These are phyloP conservation scores for Solanum megistacrolobum DNA, from an alignment of 257 asterid species.

Conservation along the genomic window DNA sequence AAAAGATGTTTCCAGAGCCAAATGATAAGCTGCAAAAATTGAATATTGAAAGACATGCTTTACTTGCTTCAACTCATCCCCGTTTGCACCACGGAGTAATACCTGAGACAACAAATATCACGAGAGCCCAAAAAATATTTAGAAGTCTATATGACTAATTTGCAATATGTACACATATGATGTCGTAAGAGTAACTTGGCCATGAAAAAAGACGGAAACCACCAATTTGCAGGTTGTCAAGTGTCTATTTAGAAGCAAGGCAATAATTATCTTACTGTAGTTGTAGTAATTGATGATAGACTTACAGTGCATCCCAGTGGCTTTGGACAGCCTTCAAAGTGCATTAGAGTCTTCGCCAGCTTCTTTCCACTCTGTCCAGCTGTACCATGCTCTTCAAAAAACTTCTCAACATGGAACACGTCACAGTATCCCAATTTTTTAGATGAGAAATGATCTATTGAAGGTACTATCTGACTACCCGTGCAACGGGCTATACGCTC, in stretches of 20 bases:
- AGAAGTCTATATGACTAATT: neutral
- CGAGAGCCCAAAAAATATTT: neutral
- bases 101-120: slow-evolving; percentile 41
- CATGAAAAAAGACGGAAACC: neutral
- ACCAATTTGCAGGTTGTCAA: neutral
- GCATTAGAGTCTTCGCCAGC: slow-evolving; percentile 85
- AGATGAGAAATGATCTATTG: slow-evolving; percentile 78
- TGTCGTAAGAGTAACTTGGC: neutral
- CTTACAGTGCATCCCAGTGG: slow-evolving; percentile 95
- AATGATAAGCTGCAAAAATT: slow-evolving; percentile 93
- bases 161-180: neutral
- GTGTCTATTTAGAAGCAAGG: neutral
- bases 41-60: slow-evolving; percentile 91
- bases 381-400: slow-evolving; percentile 63
- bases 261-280: neutral
- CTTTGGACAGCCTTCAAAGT: slow-evolving; percentile 93
- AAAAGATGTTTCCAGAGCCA: slow-evolving; percentile 93
- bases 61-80: slow-evolving; percentile 86
- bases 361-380: slow-evolving; percentile 73
- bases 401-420: slow-evolving; percentile 63
- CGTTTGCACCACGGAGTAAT: slow-evolving; percentile 82
- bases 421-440: slow-evolving; percentile 79
- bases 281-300: slow-evolving; percentile 5
- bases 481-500: slow-evolving; percentile 94
- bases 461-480: slow-evolving; percentile 82